Conservation (phyloP, 78 protist genomes). For the Emiliania huxleyi region DNA sequence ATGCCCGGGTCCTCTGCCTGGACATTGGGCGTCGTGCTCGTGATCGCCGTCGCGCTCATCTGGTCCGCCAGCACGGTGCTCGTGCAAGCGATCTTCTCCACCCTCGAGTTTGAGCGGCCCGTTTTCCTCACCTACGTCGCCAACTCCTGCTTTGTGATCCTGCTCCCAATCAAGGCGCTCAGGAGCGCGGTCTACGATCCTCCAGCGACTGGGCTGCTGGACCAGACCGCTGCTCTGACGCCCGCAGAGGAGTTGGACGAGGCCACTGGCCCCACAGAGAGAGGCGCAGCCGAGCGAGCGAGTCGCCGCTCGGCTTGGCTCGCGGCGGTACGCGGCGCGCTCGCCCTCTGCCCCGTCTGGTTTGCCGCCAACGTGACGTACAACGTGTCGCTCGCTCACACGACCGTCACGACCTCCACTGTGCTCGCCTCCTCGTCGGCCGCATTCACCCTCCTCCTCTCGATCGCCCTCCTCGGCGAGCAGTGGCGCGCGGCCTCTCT, state of each 20-base stretch:
- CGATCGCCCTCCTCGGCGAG: not conserved
- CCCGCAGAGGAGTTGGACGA: not conserved
- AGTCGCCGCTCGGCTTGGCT: not conserved
- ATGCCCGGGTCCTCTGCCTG: too few species aligned
- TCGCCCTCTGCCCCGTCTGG: slow-evolving; percentile 47
- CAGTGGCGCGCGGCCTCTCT: too few species aligned
- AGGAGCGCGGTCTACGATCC: not conserved
- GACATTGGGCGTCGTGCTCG: slow-evolving; percentile 17
- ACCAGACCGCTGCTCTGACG: not conserved
- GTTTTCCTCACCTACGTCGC: slow-evolving; percentile 31
- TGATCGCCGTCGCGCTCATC: slow-evolving; percentile 15
- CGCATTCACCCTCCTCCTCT: slow-evolving; percentile 47
- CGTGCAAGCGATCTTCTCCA: slow-evolving; percentile 27
- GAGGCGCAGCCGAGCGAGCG: too few species aligned
- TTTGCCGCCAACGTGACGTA: slow-evolving; percentile 49
- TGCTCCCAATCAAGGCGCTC: not conserved
- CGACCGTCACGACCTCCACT: slow-evolving; percentile 56
- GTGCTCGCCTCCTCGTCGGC: slow-evolving; percentile 36
- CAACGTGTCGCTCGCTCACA: slow-evolving; percentile 24
- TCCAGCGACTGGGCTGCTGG: not conserved
- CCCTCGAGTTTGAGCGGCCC: not conserved
- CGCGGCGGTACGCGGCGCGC: not conserved
- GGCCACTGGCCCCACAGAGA: not conserved
- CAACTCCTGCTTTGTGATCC: slow-evolving; percentile 17
- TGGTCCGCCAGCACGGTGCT: slow-evolving; percentile 20